Base-by-base conservation (phyloP, 1,284 basidiomycete species). In the Schizophyllum amplum region DNA sequence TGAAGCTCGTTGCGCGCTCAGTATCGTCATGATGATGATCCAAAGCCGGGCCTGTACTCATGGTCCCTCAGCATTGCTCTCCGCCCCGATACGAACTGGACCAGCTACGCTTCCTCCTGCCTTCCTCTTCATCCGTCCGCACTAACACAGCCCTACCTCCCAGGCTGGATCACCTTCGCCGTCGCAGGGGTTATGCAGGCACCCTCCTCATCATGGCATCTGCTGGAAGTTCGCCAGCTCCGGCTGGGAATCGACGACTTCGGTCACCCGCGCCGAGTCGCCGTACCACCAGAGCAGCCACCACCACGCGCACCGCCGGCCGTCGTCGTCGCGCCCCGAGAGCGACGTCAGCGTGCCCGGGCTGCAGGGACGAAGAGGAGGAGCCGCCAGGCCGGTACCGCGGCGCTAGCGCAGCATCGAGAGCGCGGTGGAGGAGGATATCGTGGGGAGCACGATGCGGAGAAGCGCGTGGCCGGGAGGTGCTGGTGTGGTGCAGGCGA, bases 21-120 rank as follows among this genome's bases (percentile, higher is more conserved):
- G 89, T 64, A 90, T 98, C 61, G 87, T 87, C 1, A 97, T 93
- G 82, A 98, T 99, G 96, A 75, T 83, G 51, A 88, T 99, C 22
- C 95, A 99, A 72, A 93, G 87, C 5, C 96, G 96, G 0, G 96
- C 96, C 1, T 89, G 77, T 93, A 21, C 70, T 94, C 46, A 98
- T 99, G 83, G 89, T 94, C 13, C 68, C n/a, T 90, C 47, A 92
- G 90, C 60, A 88, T 97, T 60, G 88, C 86, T 7, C 69, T 90
- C n/a, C 81, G 85, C 58, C 87, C 86, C 3, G 88, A 89, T 0
- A 93, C 91, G 0, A 84, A 94, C 66, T 94, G 91, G 92, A 93
- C 91, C 2, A 89, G 86, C 89, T 63, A 56, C n/a, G 81, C 72
- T 4, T 46, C 24, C 26, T 15, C 15, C 53, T 26, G 46, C 51